These are phyloP conservation scores for Kazachstania taianensis DNA, from an alignment of 805 yeast species.

Conservation along the genomic window DNA sequence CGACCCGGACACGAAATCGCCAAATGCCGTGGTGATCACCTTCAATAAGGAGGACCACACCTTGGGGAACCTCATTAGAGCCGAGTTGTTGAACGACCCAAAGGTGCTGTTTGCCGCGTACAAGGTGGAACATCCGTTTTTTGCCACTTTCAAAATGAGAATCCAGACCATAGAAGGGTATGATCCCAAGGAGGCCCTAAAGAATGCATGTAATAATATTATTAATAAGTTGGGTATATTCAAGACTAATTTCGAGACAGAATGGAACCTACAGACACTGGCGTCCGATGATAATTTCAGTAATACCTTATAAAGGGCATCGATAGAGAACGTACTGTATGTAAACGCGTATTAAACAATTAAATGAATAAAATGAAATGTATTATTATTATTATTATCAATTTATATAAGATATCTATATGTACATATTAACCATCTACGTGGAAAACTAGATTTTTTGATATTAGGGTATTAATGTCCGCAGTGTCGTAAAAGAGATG, in stretches of 20 bases:
- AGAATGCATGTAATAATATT: conserved; percentile 77
- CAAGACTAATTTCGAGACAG: conserved; percentile 72
- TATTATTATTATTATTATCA: background rate
- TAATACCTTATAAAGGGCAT: too few relatives aligned
- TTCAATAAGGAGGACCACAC: conserved; percentile 98
- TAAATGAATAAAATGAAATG: too few relatives aligned
- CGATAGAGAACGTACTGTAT: conserved; percentile 1
- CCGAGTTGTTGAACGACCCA: conserved; percentile 76
- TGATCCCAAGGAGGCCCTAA: conserved; percentile 81
- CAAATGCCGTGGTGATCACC: conserved; percentile 85
- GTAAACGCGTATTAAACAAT: too few relatives aligned
- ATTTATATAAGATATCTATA: too few relatives aligned
- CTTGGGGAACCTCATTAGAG: conserved; percentile 77
- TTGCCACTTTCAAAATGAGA: conserved; percentile 89
- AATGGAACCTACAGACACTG: conserved; percentile 83
- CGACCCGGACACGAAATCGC: conserved; percentile 89
- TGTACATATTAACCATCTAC: too few relatives aligned
- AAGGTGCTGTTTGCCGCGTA: conserved; percentile 94
- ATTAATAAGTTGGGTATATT: conserved; percentile 69
- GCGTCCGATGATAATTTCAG: conserved; percentile 37
- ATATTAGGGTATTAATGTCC: too few relatives aligned
- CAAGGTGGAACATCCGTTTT: conserved; percentile 94
- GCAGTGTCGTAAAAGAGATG: too few relatives aligned
- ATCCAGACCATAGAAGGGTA: conserved; percentile 94
- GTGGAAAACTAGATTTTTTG: too few relatives aligned